Base-by-base conservation (phyloP, 2,329 filamentous ascomycete genomes). In the Clarireedia hainanense region DNA sequence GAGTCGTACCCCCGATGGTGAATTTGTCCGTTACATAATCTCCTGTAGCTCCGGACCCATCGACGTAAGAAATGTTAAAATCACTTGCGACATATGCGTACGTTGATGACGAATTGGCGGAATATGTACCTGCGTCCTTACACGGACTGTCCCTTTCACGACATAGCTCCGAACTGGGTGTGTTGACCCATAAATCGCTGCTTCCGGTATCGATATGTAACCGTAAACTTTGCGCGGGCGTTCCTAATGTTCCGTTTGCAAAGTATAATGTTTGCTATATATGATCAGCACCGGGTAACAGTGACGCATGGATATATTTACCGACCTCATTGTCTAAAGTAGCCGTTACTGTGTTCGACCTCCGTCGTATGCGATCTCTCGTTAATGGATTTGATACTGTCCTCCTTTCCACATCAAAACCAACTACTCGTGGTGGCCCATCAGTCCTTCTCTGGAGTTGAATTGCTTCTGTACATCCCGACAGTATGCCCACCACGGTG, bases 31-130 rank as follows among this genome's bases (percentile, higher is more conserved):
- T 84, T 2, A 83, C 88, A 69, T 95, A 96, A 70, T 94, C 88
- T 36, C 91, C 91, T 1, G 74, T 69, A 0, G 90, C 88, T 5
- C 84, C 83, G 0, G 88, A 88, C 47, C 88, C 88, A 71, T 96
- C 91, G 42, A 88, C 86, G 63, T 96, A 96, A 1, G 84, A 84
- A 61, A 96, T 95, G 72, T 92, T 91, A 75, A 96, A 96, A 58
- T 83, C 77, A 66, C 80, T 84, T 60, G 83, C 84, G 54, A 95
- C 71, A 67, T 85, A 90, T 36, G 77, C 66, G 70, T 91, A 92
- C 2, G 89, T 88, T 2, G 87, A 89, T 0, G 90, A 95, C 1
- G 76, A 71, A 67, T 88, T 86, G 42, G 87, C 79, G 45, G 73
- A 69, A 70, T 91, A 95, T 1, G 83, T 83, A 14, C 88, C 89